Conservation (phyloP, 805 yeast genomes). For the Blastobotrys robertii region DNA sequence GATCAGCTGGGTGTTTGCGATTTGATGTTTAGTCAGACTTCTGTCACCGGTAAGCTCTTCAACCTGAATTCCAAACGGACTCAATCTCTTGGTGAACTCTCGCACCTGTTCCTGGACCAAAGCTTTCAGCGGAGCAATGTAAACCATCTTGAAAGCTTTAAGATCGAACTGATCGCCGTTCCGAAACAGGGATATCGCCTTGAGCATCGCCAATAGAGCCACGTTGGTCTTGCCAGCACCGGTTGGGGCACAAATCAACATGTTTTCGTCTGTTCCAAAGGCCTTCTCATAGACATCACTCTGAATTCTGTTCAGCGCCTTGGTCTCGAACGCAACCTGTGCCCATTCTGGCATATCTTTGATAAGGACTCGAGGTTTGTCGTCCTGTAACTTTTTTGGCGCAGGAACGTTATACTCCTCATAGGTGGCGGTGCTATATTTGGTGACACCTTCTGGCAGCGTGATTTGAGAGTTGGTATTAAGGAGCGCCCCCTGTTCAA, state of each 20-base stretch:
- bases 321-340: slow-evolving; percentile 60
- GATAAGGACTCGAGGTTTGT: slow-evolving; percentile 8
- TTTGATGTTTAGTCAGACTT: slow-evolving; percentile 62
- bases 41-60: slow-evolving; percentile 90
- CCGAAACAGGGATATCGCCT: slow-evolving; percentile 47
- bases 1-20: slow-evolving; percentile 66
- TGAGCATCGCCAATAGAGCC: slow-evolving; percentile 74
- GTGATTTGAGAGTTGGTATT: slow-evolving; percentile 57
- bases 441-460: slow-evolving; percentile 78
- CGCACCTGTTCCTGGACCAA: slow-evolving; percentile 91
- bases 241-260: slow-evolving; percentile 91
- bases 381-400: slow-evolving; percentile 41
- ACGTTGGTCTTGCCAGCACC: slow-evolving; percentile 99
- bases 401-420: slow-evolving; percentile 93
- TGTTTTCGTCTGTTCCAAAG: slow-evolving; percentile 56
- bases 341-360: slow-evolving; percentile 74
- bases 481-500: slow-evolving; percentile 65
- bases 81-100: slow-evolving; percentile 65
- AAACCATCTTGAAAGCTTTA: slow-evolving; percentile 63
- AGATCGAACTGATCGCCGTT: slow-evolving; percentile 36
- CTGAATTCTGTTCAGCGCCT: slow-evolving; percentile 73
- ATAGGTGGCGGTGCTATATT: slow-evolving; percentile 59
- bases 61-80: slow-evolving; percentile 56
- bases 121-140: slow-evolving; percentile 90
- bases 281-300: slow-evolving; percentile 76